Conservation (phyloP, 2,329 filamentous ascomycete species). For the Botrytis galanthina region DNA sequence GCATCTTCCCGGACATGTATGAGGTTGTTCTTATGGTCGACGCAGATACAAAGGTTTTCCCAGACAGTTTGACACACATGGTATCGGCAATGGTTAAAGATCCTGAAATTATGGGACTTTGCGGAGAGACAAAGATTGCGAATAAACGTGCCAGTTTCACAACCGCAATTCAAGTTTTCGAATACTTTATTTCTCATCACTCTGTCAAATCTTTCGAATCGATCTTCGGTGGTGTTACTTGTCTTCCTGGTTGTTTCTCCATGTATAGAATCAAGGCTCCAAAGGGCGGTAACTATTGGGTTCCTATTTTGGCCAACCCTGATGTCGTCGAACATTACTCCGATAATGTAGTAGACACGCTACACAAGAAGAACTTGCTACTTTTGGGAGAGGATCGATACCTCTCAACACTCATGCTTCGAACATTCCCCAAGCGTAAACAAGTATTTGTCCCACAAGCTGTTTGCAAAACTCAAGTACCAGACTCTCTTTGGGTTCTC, state of each 20-base stretch:
- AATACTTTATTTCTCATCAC: slow-evolving; percentile 99
- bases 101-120: slow-evolving; percentile 98
- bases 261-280: slow-evolving; percentile 99
- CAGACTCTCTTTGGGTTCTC: slow-evolving; percentile 86
- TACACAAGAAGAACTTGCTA: slow-evolving; percentile 96
- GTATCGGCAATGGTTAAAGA: slow-evolving; percentile 98
- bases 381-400: slow-evolving; percentile 93
- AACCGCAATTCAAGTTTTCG: slow-evolving; percentile 97
- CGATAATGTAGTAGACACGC: slow-evolving; percentile 95
- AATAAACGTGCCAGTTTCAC: slow-evolving; percentile 97
- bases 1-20: slow-evolving; percentile 97
- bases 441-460: slow-evolving; percentile 98
- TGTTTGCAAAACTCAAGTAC: slow-evolving; percentile 97
- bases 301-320: slow-evolving; percentile 95
- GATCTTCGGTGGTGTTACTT: slow-evolving; percentile 97
- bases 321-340: slow-evolving; percentile 99
- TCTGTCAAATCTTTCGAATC: slow-evolving; percentile 96
- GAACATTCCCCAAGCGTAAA: slow-evolving; percentile 98
- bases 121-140: slow-evolving; percentile 98
- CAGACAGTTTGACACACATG: slow-evolving; percentile 98
- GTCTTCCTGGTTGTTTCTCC: slow-evolving; percentile 97
- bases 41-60: slow-evolving; percentile 98
- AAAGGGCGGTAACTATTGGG: slow-evolving; percentile 99
- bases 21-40: slow-evolving; percentile 99
- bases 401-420: slow-evolving; percentile 94